phyloP scores from a whole-genome alignment of 495 filamentous ascomycete species.

The Parachaetomium inaequale region DNA sequence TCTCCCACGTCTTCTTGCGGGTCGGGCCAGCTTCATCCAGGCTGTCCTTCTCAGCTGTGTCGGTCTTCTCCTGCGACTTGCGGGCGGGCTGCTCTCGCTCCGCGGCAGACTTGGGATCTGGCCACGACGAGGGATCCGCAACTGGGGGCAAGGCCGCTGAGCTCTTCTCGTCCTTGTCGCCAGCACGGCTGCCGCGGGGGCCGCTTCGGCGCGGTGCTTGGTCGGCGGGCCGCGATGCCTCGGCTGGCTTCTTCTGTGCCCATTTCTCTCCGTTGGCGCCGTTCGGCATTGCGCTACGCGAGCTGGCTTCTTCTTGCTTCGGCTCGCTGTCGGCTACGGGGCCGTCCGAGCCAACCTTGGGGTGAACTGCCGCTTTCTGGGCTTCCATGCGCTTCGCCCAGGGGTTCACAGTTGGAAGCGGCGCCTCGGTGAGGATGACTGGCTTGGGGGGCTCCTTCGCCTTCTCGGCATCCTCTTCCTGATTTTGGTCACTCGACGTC shows the following conservation, averaged over 20 bases:
- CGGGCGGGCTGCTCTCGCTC: slow-evolving; percentile 55
- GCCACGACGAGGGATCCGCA: slow-evolving; percentile 75
- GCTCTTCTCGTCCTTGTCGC: slow-evolving; percentile 48
- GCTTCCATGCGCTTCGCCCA: slow-evolving; percentile 77
- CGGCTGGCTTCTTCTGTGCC: slow-evolving; percentile 47
- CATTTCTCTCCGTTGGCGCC: slow-evolving; percentile 24
- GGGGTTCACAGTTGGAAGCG: slow-evolving; percentile 74
- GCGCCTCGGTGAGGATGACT: slow-evolving; percentile 69
- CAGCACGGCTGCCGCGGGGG: slow-evolving; percentile 46
- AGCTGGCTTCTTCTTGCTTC: slow-evolving; percentile 26
- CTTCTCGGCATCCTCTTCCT: slow-evolving; percentile 44
- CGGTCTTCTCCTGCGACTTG: slow-evolving; percentile 48
- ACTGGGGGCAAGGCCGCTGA: slow-evolving; percentile 50
- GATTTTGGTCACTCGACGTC: slow-evolving; percentile 36
- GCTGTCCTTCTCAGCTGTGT: slow-evolving; percentile 63
- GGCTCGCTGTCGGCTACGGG: slow-evolving; percentile 20
- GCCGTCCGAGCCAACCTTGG: slow-evolving; percentile 46
- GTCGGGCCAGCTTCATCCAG: slow-evolving; percentile 57
- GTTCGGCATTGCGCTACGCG: slow-evolving; percentile 15
- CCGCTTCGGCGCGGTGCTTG: slow-evolving; percentile 40
- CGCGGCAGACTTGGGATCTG: slow-evolving; percentile 77
- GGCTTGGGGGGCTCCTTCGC: slow-evolving; percentile 53
- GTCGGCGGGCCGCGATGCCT: slow-evolving; percentile 48
- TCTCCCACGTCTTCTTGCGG: slow-evolving; percentile 69
- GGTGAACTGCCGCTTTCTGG: slow-evolving; percentile 54